Conservation (phyloP, 176 grass and related monocot species). For the Lolium rigidum region DNA sequence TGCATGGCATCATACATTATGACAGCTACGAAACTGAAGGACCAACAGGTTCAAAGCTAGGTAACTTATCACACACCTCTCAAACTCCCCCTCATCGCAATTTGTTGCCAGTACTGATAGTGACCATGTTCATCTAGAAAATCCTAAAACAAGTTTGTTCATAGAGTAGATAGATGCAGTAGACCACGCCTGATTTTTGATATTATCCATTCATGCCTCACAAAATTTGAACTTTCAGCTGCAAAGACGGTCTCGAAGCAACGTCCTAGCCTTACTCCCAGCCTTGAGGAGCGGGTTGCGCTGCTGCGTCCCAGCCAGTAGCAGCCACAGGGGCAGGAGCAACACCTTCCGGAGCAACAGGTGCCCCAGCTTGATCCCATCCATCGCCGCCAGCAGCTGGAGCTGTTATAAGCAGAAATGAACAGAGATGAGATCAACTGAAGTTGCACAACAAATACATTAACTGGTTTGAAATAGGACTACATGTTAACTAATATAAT, state of each 20-base stretch:
- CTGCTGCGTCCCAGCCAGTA: slow-evolving; percentile 64
- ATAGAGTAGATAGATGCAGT: slow-evolving; percentile 20
- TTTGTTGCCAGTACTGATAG: background rate
- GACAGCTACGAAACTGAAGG: background rate
- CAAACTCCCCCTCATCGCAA: background rate
- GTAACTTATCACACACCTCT: slow-evolving; percentile 27
- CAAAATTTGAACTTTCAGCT: slow-evolving; percentile 38
- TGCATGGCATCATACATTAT: background rate
- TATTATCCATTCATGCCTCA: slow-evolving; percentile 20
- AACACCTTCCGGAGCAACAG: slow-evolving; percentile 30
- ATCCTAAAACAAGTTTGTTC: slow-evolving; percentile 34
- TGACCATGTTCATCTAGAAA: slow-evolving; percentile 38
- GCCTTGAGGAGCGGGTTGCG: slow-evolving; percentile 46
- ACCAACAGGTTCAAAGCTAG: background rate
- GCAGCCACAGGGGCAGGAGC: slow-evolving; percentile 40
- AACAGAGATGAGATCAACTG: background rate
- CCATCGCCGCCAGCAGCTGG: slow-evolving; percentile 59
- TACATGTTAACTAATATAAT: too few relatives aligned
- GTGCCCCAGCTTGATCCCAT: slow-evolving; percentile 62
- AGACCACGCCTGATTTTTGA: background rate
- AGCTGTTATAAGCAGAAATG: slow-evolving; percentile 42
- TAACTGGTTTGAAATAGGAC: too few relatives aligned
- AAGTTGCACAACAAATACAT: background rate
- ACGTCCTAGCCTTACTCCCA: slow-evolving; percentile 59
- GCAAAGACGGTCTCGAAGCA: background rate